phyloP scores from a whole-genome alignment of 2,329 filamentous ascomycete species.

The Venturia asperata region DNA sequence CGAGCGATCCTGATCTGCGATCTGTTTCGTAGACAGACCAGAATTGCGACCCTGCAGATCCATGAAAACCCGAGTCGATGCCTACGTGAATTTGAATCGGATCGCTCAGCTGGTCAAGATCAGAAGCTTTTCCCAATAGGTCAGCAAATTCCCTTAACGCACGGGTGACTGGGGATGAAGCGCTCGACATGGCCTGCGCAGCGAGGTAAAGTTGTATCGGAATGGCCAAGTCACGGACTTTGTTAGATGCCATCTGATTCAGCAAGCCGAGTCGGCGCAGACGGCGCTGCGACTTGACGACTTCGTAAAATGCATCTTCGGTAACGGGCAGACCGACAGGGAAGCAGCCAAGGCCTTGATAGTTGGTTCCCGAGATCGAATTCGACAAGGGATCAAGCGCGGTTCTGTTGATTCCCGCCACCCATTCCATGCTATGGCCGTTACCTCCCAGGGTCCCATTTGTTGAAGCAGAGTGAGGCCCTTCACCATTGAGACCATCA shows the following conservation, averaged over 20 bases:
- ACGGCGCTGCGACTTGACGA: constrained; percentile 30
- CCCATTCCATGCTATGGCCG: constrained; percentile 27
- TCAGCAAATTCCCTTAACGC: constrained; percentile 26
- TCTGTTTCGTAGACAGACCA: constrained; percentile 33
- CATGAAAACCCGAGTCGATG: constrained; percentile 35
- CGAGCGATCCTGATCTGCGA: constrained; percentile 25
- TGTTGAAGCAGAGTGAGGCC: constrained; percentile 21
- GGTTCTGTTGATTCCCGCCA: constrained; percentile 25
- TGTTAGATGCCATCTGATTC: constrained; percentile 24
- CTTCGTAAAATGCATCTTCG: constrained; percentile 28
- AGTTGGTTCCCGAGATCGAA: constrained; percentile 27
- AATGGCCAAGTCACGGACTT: constrained; percentile 25
- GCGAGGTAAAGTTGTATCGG: constrained; percentile 17
- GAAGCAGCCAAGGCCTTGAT: constrained; percentile 31
- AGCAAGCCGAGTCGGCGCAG: constrained; percentile 29
- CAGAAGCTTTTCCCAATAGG: constrained; percentile 25
- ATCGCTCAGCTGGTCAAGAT: constrained; percentile 24
- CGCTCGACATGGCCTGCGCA: constrained; percentile 19
- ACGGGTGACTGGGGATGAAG: constrained; percentile 22
- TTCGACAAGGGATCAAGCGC: constrained; percentile 29
- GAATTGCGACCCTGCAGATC: constrained; percentile 29
- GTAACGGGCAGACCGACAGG: constrained; percentile 31
- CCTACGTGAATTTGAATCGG: constrained; percentile 28
- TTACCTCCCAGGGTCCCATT: constrained; percentile 19
- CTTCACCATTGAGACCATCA: constrained; percentile 26